Conservation (phyloP, 345 rosid species). For the Pugionium dolabratum region DNA sequence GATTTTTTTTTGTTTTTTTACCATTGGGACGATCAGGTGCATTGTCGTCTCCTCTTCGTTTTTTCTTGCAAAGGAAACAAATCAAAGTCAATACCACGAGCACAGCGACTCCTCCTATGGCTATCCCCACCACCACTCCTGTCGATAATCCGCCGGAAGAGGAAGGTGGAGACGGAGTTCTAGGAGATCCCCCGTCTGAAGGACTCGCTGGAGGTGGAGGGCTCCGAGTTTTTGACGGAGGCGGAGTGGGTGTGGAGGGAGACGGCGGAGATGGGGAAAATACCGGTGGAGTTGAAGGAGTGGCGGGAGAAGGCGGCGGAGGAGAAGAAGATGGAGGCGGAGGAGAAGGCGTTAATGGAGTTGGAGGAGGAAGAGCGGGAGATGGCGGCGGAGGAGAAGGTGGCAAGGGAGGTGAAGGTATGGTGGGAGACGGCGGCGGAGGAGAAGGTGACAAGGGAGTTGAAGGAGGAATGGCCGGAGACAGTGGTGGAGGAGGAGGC, state of each 20-base stretch:
- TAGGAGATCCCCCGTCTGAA: not conserved
- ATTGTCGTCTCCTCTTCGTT: constrained; percentile 46
- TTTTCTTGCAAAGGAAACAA: constrained; percentile 53
- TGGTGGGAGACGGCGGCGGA: not conserved
- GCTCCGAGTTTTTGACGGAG: constrained; percentile 31
- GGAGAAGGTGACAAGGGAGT: not conserved
- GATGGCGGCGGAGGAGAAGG: not conserved
- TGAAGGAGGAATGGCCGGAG: constrained; percentile 29
- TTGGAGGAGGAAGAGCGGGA: not conserved
- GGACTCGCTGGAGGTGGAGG: constrained; percentile 34
- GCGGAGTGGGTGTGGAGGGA: not conserved
- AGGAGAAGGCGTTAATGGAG: constrained; percentile 2
- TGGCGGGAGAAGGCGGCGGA: constrained; percentile 37
- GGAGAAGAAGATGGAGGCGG: not conserved
- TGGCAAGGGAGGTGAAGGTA: not conserved
- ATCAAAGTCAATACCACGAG: constrained; percentile 47
- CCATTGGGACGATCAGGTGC: constrained; percentile 31
- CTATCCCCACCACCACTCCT: constrained; percentile 58
- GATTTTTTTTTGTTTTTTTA: not conserved
- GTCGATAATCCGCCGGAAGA: constrained; percentile 38
- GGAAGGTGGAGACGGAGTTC: constrained; percentile 30
- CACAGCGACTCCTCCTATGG: constrained; percentile 56
- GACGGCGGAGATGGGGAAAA: constrained; percentile 15
- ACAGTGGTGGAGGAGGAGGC: constrained; percentile 23
- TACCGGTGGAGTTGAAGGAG: constrained; percentile 23